These are phyloP conservation scores for Myxozyma melibiosi DNA, from an alignment of 805 yeast species.

Conservation along the genomic window DNA sequence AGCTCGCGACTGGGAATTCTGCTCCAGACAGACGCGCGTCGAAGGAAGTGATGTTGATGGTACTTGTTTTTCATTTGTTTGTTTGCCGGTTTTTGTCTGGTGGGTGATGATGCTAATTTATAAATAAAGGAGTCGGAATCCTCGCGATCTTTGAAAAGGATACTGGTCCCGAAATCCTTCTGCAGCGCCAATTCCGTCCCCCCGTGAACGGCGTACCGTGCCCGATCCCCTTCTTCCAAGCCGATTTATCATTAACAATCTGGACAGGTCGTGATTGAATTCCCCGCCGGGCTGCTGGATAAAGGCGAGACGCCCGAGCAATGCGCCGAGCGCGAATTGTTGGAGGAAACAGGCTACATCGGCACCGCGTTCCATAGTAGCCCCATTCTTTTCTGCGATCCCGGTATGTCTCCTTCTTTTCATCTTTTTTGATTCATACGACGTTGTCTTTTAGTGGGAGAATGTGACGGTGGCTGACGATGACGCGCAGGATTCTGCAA, in stretches of 20 bases:
- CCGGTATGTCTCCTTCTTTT: conserved; percentile 51
- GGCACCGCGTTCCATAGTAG: conserved; percentile 58
- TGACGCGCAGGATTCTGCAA: conserved; percentile 59
- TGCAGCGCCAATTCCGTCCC: conserved; percentile 91
- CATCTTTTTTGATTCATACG: neutral
- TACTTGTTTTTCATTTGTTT: neutral
- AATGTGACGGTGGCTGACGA: neutral
- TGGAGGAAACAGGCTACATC: conserved; percentile 90
- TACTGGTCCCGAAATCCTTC: conserved; percentile 55
- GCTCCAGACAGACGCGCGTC: conserved; percentile 74
- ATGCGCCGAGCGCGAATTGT: conserved; percentile 84
- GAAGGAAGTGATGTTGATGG: conserved; percentile 73
- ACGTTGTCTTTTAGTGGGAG: neutral
- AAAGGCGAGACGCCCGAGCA: conserved; percentile 69
- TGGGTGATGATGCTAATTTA: too few relatives aligned
- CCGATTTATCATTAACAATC: neutral
- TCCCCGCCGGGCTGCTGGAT: conserved; percentile 95
- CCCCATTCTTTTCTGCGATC: conserved; percentile 67
- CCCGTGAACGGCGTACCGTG: conserved; percentile 85
- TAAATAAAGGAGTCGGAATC: conserved; percentile 62
- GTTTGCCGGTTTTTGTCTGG: too few relatives aligned
- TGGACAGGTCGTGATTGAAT: conserved; percentile 55
- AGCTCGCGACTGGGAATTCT: conserved; percentile 86
- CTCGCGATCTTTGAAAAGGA: conserved; percentile 66
- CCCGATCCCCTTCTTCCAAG: conserved; percentile 43